Evolutionary conservation across 352 stramenopile genomes (phyloP).

Genomic region (Globisporangium irregulare): DNA sequence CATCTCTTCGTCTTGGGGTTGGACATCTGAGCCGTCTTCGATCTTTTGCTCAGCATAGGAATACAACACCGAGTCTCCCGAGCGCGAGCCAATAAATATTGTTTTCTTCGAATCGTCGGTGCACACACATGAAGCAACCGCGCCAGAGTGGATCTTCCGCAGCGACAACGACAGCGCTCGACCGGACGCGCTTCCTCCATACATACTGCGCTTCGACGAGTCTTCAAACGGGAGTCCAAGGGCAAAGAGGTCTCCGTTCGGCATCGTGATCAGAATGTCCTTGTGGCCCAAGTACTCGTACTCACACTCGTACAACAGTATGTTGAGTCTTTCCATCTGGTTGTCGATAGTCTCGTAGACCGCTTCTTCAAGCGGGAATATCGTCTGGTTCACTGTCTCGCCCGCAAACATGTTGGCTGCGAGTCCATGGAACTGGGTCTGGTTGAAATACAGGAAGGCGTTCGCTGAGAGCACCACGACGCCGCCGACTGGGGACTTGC

Average conservation of each 20-base stretch:
- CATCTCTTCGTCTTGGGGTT: slow-evolving; percentile 16
- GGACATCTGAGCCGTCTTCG: slow-evolving; percentile 8
- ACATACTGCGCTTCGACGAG: slow-evolving; percentile 30
- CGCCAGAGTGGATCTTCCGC: slow-evolving; percentile 43
- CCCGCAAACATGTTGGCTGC: slow-evolving; percentile 69
- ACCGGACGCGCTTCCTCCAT: slow-evolving; percentile 22
- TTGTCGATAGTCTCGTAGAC: slow-evolving; percentile 59
- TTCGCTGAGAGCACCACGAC: slow-evolving; percentile 77
- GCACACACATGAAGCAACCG: slow-evolving; percentile 56
- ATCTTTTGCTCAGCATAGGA: slow-evolving; percentile 42
- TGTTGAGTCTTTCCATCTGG: slow-evolving; percentile 44
- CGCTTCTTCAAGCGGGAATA: slow-evolving; percentile 63
- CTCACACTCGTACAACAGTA: slow-evolving; percentile 67
- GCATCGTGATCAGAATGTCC: slow-evolving; percentile 62
- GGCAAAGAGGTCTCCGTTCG: slow-evolving; percentile 57
- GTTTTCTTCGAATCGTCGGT: slow-evolving; percentile 61
- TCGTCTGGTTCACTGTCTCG: slow-evolving; percentile 69
- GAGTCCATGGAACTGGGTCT: slow-evolving; percentile 81
- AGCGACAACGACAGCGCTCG: slow-evolving; percentile 40
- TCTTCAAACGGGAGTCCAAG: slow-evolving; percentile 66
- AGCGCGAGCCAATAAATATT: slow-evolving; percentile 78
- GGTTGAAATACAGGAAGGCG: slow-evolving; percentile 86
- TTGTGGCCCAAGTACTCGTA: slow-evolving; percentile 69
- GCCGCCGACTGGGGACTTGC: slow-evolving; percentile 64
- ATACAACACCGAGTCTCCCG: slow-evolving; percentile 75